Percentiles rank a stretch among this genome's conserved stretches.
These are phyloP conservation scores for Capsella rubella DNA, from an alignment of 441 rosid species.

Conservation along the genomic window DNA sequence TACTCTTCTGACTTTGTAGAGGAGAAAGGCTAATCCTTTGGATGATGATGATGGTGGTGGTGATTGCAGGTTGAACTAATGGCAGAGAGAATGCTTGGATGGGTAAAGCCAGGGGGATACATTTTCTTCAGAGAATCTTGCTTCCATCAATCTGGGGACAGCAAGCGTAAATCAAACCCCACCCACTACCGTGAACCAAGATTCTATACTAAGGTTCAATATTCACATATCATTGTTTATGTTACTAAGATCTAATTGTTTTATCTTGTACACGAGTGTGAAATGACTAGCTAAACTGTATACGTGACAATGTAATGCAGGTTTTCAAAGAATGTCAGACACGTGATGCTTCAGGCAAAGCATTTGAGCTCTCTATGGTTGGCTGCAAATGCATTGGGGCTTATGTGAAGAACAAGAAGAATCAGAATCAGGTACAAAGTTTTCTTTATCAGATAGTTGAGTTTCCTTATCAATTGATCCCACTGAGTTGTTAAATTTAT, in stretches of 20 bases:
- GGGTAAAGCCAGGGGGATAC: slow-evolving; percentile 87
- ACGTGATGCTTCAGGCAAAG: slow-evolving; percentile 59
- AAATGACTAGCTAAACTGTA: background rate
- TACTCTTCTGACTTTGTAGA: slow-evolving; percentile 41
- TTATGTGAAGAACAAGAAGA: slow-evolving; percentile 84
- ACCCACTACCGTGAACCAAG: slow-evolving; percentile 98
- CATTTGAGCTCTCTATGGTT: slow-evolving; percentile 74
- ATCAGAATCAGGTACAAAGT: slow-evolving; percentile 76
- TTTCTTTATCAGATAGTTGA: slow-evolving; percentile 4
- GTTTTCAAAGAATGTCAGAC: slow-evolving; percentile 67
- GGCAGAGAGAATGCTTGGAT: slow-evolving; percentile 78
- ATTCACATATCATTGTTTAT: background rate
- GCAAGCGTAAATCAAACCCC: slow-evolving; percentile 79
- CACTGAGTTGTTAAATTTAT: slow-evolving; percentile 7
- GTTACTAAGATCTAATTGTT: slow-evolving; percentile 12
- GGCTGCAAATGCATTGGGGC: slow-evolving; percentile 90
- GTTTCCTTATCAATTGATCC: slow-evolving; percentile 5
- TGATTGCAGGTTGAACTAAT: slow-evolving; percentile 67
- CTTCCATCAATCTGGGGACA: slow-evolving; percentile 93
- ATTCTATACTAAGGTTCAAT: slow-evolving; percentile 80
- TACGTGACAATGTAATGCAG: slow-evolving; percentile 43
- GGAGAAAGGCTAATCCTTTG: slow-evolving; percentile 15
- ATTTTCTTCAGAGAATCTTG: slow-evolving; percentile 97
- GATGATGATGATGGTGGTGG: slow-evolving; percentile 24
- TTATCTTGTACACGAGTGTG: slow-evolving; percentile 6